These are phyloP conservation scores for Penicillium sp. DNA, from an alignment of 2,329 filamentous ascomycete genomes.

Conservation along the genomic window DNA sequence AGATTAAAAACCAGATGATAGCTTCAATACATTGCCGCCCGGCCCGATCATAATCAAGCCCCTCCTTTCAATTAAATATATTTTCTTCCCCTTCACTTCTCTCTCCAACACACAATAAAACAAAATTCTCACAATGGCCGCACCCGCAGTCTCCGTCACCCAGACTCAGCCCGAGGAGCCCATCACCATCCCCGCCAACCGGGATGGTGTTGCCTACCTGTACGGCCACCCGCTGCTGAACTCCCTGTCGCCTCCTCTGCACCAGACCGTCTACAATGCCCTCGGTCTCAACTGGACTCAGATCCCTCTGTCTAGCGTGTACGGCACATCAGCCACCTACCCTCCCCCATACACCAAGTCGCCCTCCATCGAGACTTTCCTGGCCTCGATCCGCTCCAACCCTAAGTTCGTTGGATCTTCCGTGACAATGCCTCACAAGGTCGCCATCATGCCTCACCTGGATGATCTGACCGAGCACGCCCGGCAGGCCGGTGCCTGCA, in stretches of 20 bases:
- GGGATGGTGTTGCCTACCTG: constrained; percentile 55
- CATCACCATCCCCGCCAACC: constrained; percentile 33
- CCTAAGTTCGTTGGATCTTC: constrained; percentile 60
- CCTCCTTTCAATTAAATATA: background rate
- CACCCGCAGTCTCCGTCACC: constrained; percentile 13
- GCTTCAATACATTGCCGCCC: constrained; percentile 1
- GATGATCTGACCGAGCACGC: constrained; percentile 74
- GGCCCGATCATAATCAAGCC: background rate
- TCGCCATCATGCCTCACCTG: constrained; percentile 70
- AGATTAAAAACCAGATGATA: constrained; percentile 6
- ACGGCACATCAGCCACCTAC: constrained; percentile 30
- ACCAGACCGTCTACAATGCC: constrained; percentile 55
- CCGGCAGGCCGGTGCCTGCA: constrained; percentile 72
- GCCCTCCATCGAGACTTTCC: constrained; percentile 36
- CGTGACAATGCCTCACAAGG: constrained; percentile 83
- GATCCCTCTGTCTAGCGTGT: constrained; percentile 44
- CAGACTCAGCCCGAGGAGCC: constrained; percentile 30
- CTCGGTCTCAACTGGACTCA: constrained; percentile 55
- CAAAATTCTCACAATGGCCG: constrained; percentile 21
- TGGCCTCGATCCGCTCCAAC: constrained; percentile 37
- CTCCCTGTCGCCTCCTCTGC: constrained; percentile 56
- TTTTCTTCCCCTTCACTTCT: background rate
- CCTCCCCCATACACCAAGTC: constrained; percentile 37
- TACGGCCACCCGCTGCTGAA: constrained; percentile 59
- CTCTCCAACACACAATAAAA: background rate